Percentiles rank a stretch among this genome's conserved stretches.
Conservation (phyloP, 495 filamentous ascomycete genomes). For the Xylaria bambusicola region DNA sequence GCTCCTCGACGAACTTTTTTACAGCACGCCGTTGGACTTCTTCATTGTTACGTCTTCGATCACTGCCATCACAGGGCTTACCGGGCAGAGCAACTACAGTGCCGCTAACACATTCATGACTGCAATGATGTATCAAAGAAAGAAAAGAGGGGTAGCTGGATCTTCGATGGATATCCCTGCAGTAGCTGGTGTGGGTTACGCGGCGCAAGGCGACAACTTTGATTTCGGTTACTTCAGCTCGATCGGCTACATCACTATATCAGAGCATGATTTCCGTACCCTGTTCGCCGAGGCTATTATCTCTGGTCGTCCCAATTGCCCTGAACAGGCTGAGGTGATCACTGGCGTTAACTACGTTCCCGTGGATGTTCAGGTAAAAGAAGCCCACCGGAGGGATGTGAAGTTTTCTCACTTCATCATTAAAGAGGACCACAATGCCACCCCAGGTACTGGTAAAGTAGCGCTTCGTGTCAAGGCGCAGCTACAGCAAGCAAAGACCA, state of each 20-base stretch:
- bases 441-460: no score
- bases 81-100: conserved; percentile 51
- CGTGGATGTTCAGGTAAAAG: no score
- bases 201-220: not conserved
- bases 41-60: conserved; percentile 57
- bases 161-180: not conserved
- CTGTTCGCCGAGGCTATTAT: not conserved
- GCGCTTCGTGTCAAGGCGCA: no score
- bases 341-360: not conserved
- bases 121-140: conserved; percentile 29
- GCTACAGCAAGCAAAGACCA: no score
- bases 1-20: conserved; percentile 39
- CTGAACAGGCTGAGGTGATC: not conserved
- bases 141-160: conserved; percentile 27
- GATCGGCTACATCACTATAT: not conserved
- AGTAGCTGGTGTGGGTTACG: not conserved
- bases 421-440: no score
- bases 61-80: conserved; percentile 44
- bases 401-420: no score
- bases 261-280: not conserved
- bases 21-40: conserved; percentile 47
- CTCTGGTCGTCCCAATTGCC: not conserved
- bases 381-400: no score
- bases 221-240: not conserved
- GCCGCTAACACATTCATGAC: conserved; percentile 53